phyloP scores from a whole-genome alignment of 345 rosid genomes.

The Eucalyptus decipiens region DNA sequence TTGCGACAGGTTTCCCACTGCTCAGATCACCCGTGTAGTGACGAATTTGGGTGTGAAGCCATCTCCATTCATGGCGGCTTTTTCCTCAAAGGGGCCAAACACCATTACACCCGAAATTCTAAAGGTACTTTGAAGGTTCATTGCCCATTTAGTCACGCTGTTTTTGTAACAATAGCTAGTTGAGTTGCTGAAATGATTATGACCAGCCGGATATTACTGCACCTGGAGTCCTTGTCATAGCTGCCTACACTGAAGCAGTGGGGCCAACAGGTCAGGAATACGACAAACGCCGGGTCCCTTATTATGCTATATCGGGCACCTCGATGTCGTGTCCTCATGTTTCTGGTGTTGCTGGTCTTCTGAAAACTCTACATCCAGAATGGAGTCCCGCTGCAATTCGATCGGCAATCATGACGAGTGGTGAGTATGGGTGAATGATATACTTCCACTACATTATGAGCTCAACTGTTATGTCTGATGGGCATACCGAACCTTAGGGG shows the following conservation, averaged over 20 bases:
- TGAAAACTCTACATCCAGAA: constrained; percentile 51
- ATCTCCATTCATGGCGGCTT: constrained; percentile 66
- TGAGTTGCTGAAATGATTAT: neutral
- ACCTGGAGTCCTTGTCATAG: constrained; percentile 73
- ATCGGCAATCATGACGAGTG: constrained; percentile 79
- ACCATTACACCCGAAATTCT: constrained; percentile 44
- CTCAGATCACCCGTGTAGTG: constrained; percentile 27
- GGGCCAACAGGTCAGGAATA: constrained; percentile 37
- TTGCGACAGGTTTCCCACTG: constrained; percentile 35
- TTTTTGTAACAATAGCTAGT: neutral
- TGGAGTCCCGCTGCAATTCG: constrained; percentile 86
- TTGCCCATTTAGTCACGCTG: neutral
- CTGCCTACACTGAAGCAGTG: constrained; percentile 49
- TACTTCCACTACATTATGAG: neutral
- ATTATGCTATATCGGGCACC: constrained; percentile 53
- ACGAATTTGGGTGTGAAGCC: constrained; percentile 31
- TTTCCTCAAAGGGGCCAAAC: constrained; percentile 80
- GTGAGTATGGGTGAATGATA: constrained; percentile 4
- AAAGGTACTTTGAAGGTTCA: constrained; percentile 19
- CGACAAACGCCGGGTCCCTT: constrained; percentile 45
- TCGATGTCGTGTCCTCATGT: constrained; percentile 92
- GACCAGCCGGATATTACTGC: constrained; percentile 76
- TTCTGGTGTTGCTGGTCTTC: constrained; percentile 69
- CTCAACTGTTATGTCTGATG: neutral
- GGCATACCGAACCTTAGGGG: neutral